Conservation (phyloP, 352 stramenopile species). For the Phytophthora ohioensis region DNA sequence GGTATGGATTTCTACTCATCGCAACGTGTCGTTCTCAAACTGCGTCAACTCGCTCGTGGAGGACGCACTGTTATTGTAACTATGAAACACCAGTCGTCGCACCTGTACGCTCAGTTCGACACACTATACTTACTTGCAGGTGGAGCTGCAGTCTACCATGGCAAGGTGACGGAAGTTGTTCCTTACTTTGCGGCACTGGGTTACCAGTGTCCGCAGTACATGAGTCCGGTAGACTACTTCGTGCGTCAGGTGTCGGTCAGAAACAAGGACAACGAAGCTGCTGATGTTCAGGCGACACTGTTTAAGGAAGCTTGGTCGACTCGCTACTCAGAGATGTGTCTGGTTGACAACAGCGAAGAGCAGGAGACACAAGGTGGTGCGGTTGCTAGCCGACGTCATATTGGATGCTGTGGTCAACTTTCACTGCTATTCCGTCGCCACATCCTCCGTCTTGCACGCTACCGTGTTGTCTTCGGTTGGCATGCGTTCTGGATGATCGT, state of each 20-base stretch:
- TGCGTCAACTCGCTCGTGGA: conserved; percentile 77
- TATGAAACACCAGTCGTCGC: conserved; percentile 87
- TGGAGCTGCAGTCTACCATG: conserved; percentile 65
- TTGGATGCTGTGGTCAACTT: conserved; percentile 45
- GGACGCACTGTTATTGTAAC: conserved; percentile 91
- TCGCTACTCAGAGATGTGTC: conserved; percentile 28
- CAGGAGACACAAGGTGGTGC: not conserved
- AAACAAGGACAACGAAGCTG: conserved; percentile 42
- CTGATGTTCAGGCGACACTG: conserved; percentile 30
- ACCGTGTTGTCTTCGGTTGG: conserved; percentile 46
- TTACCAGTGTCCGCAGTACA: conserved; percentile 59
- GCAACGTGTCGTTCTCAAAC: conserved; percentile 55
- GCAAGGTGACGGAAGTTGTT: conserved; percentile 55
- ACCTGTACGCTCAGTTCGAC: conserved; percentile 67
- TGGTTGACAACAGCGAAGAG: conserved; percentile 15
- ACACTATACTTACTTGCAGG: conserved; percentile 63
- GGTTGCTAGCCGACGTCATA: conserved; percentile 2
- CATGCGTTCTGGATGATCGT: conserved; percentile 51
- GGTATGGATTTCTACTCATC: conserved; percentile 72
- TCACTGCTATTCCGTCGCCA: conserved; percentile 56
- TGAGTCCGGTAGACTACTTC: conserved; percentile 77
- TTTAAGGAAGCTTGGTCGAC: conserved; percentile 59
- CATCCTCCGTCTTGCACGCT: conserved; percentile 47
- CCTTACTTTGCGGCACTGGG: conserved; percentile 66
- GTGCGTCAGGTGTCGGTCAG: conserved; percentile 56